A percentile compares a stretch with the other conserved stretches of the same genome.
Evolutionary conservation across 805 yeast genomes (phyloP).

Genomic region (Millerago galiae): DNA sequence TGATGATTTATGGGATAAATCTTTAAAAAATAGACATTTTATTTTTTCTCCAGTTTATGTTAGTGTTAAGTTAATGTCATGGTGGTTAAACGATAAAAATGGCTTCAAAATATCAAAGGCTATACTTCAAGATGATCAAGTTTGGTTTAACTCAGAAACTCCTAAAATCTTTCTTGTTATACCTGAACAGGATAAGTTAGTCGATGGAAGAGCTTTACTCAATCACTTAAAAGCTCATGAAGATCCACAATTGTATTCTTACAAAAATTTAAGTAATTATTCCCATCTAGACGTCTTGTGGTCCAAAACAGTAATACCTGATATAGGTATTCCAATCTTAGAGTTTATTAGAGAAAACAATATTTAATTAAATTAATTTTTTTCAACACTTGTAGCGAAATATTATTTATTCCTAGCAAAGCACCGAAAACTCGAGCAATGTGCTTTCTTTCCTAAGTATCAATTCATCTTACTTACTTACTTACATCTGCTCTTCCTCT

Average conservation of each 20-base stretch:
- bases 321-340: constrained; percentile 49
- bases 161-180: constrained; percentile 63
- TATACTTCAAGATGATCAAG: constrained; percentile 43
- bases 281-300: constrained; percentile 89
- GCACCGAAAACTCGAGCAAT: no score
- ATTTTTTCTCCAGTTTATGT: constrained; percentile 82
- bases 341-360: constrained; percentile 16
- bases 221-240: constrained; percentile 62
- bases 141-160: constrained; percentile 47
- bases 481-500: no score
- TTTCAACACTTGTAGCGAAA: no score
- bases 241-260: constrained; percentile 24
- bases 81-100: constrained; percentile 72
- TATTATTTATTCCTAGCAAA: no score
- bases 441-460: no score
- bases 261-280: constrained; percentile 47
- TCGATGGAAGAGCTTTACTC: constrained; percentile 63
- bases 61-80: constrained; percentile 73
- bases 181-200: constrained; percentile 71
- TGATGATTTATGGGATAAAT: constrained; percentile 67
- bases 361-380: no score
- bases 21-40: constrained; percentile 66
- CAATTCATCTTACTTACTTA: no score
- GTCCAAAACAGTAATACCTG: constrained; percentile 72
- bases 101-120: constrained; percentile 34